Evolutionary conservation across 2,329 filamentous ascomycete species (phyloP), one percentile per base, ranked within the genome.

Genomic region (Fusarium lateritium): DNA sequence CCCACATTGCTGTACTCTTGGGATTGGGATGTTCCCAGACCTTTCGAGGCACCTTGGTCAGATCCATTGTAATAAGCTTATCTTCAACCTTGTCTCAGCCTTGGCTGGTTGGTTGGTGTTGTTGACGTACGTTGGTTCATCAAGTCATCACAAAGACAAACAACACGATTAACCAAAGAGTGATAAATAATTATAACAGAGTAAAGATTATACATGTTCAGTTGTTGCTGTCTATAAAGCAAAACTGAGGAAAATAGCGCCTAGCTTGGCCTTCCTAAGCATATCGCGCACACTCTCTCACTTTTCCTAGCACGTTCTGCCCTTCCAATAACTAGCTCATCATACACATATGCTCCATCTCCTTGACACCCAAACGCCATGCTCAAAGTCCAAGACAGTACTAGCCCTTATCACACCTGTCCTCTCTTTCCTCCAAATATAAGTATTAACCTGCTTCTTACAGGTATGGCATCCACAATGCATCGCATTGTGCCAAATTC

Each of bases 401-500:
- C 60, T 54, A 60, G 26, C 51, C 47, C 40, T 42, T 46, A 54
- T 54, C 61, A 24, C 39, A 36, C n/a, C 13, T 19, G 28, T 44
- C 42, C n/a, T 56, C 46, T 36, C 33, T 64, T 47, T 36, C 34
- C 39, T 56, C 56, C 52, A 62, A 51, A 39, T 55, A 62, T 38
- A 67, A 45, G 19, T 45, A 33, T 42, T 45, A 45, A 44, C 44
- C 40, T 47, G 22, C 24, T 51, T 45, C 64, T 81, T 85, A 98
- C 76, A 98, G 83, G 83, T 97, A 99, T 24, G 94, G 91, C 95
- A 98, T 98, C 94, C 96, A 99, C 73, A 99, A 83, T 61, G 94
- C 90, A 84, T 99, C 96, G 76, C 92, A 94, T 80, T 93, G 88
- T 44, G 92, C 91, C 80, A 99, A 80, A 78, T 96, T 94, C 83